phyloP scores from a whole-genome alignment of 2,329 filamentous ascomycete genomes.

The Graphiopsis chlorocephala region DNA sequence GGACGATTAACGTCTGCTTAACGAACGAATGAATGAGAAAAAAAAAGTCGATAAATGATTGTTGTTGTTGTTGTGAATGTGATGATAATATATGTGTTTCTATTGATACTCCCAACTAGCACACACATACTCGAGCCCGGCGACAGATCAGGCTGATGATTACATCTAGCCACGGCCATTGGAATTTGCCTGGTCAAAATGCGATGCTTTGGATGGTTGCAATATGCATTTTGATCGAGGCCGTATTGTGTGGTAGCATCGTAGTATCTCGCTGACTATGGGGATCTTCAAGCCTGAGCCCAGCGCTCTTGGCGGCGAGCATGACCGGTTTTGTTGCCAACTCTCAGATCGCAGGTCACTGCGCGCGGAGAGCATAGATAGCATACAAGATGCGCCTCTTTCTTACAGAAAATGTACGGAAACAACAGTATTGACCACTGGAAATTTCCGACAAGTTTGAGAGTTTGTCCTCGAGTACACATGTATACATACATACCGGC shows the following conservation, averaged over 20 bases:
- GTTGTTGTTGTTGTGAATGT: too few relatives aligned
- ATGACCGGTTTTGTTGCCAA: neutral
- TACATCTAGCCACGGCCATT: too few relatives aligned
- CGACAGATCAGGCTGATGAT: neutral
- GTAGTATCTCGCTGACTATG: too few relatives aligned
- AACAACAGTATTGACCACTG: too few relatives aligned
- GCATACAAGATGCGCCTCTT: neutral
- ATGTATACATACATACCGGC: neutral
- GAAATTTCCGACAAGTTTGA: neutral
- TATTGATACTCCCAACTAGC: neutral
- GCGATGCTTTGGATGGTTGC: too few relatives aligned
- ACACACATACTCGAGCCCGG: neutral
- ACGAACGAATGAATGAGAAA: neutral
- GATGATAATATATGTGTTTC: neutral
- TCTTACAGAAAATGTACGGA: too few relatives aligned
- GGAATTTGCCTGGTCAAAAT: too few relatives aligned
- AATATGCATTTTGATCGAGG: too few relatives aligned
- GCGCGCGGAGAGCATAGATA: neutral
- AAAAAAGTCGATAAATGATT: neutral
- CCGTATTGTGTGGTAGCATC: neutral
- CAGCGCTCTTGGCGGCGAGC: neutral
- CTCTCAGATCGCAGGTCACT: neutral
- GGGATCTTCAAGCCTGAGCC: neutral
- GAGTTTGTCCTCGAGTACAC: neutral
- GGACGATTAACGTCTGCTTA: neutral